Percentiles rank a stretch among this genome's conserved stretches.
Evolutionary conservation across 352 stramenopile species (phyloP).

Genomic region (Phytophthora niederhauseri): DNA sequence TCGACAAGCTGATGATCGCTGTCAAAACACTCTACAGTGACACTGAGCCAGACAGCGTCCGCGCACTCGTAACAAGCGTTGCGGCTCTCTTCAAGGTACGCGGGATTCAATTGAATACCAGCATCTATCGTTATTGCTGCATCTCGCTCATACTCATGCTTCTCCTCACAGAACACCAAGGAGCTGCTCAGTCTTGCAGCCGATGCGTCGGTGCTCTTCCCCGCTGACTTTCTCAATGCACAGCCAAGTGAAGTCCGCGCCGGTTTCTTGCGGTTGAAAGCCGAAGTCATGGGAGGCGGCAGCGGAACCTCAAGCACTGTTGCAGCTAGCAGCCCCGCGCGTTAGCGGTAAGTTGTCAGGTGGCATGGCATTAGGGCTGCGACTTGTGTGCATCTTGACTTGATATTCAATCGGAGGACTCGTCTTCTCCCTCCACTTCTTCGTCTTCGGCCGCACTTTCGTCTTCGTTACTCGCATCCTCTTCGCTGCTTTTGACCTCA

Average conservation of each 20-base stretch:
- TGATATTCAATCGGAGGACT: slow-evolving; percentile 28
- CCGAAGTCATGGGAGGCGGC: slow-evolving; percentile 44
- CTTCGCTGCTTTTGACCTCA: slow-evolving; percentile 17
- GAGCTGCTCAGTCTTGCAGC: slow-evolving; percentile 87
- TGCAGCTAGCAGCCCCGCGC: neutral
- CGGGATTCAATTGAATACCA: neutral
- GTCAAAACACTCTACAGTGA: slow-evolving; percentile 81
- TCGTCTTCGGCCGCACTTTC: slow-evolving; percentile 4
- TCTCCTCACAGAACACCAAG: slow-evolving; percentile 61
- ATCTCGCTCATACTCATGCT: slow-evolving; percentile 10
- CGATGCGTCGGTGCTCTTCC: slow-evolving; percentile 77
- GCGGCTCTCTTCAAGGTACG: slow-evolving; percentile 77
- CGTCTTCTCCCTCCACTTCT: slow-evolving; percentile 13
- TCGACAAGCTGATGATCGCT: slow-evolving; percentile 70
- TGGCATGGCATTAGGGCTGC: slow-evolving; percentile 1
- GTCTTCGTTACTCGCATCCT: slow-evolving; percentile 10
- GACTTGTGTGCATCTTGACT: slow-evolving; percentile 19
- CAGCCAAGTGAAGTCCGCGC: slow-evolving; percentile 59
- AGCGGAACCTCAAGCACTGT: slow-evolving; percentile 1
- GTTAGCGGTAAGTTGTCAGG: slow-evolving; percentile 14
- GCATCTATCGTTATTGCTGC: slow-evolving; percentile 1
- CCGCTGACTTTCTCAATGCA: slow-evolving; percentile 80
- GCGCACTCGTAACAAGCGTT: slow-evolving; percentile 55
- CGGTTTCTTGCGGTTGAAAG: slow-evolving; percentile 65
- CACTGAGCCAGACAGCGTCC: slow-evolving; percentile 73